Evolutionary conservation across 805 yeast species (phyloP), one percentile per base, ranked within the genome.

Genomic region (Candida andamanensis): DNA sequence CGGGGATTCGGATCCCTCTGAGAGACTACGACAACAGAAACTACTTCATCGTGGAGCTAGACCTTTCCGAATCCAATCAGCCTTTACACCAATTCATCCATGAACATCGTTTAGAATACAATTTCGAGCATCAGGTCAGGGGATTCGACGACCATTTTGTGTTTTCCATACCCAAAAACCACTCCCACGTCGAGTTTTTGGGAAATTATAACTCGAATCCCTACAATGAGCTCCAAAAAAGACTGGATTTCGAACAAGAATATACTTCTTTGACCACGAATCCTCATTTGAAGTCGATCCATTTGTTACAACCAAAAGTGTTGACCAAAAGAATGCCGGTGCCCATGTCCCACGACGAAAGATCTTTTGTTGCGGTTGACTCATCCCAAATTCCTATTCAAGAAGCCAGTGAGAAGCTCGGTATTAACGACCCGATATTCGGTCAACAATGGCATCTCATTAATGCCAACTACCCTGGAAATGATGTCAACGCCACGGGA

Each of bases 401-500:
- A 27, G 62, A 69, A 6, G 80, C 74, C 0, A 62, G 63, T 36
- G 63, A 69, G 14, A 56, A 68, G 34, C 72, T 87, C 33, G 61
- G 58, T 7, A 90, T 92, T 32, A 54, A 69, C 13, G 98, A 92
- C 59, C 98, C 98, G 0, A 58, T 72, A n/a, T 90, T 92, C 50
- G 54, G 58, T 8, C 66, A 72, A 23, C 98, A 92, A 58, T 92
- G 98, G 98, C 97, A 90, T 57, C 57, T 92, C n/a, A 59, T 83
- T 24, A 92, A 92, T 50, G 65, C 85, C 1, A 53, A 56, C 5
- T 77, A 63, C 43, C 85, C 83, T 0, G 94, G 95, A 0, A 70
- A 85, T 47, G 97, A 90, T 54, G 77, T 92, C 32, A 90, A 92
- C 48, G 90, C 87, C 10, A 58, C 84, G 1, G 87, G 84, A 0